Evolutionary conservation across 805 yeast species (phyloP).

Genomic region (Yamadazyma ubonensis): DNA sequence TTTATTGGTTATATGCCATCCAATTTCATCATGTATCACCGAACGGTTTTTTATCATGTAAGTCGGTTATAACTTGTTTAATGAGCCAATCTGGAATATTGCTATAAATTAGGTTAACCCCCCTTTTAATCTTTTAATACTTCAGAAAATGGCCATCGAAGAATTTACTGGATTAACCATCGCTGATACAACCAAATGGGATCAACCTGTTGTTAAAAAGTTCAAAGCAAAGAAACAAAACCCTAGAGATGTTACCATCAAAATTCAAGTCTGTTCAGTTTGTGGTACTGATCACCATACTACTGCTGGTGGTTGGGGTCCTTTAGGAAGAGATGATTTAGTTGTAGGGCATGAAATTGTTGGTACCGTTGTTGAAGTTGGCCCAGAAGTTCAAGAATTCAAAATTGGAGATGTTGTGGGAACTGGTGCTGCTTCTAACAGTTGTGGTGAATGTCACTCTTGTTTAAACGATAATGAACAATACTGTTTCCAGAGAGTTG

Average conservation of each 20-base stretch:
- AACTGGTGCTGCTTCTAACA: constrained; percentile 65
- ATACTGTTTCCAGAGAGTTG: constrained; percentile 50
- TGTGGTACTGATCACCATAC: constrained; percentile 63
- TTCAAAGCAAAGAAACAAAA: constrained; percentile 3
- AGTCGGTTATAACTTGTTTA: too few relatives aligned
- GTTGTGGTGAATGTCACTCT: constrained; percentile 63
- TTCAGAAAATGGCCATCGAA: constrained; percentile 1
- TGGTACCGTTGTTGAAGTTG: constrained; percentile 61
- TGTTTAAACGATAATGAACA: constrained; percentile 43
- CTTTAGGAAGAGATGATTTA: constrained; percentile 28
- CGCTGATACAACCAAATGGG: constrained; percentile 6
- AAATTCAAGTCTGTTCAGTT: constrained; percentile 48
- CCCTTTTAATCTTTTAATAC: too few relatives aligned
- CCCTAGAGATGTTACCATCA: constrained; percentile 1
- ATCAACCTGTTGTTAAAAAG: constrained; percentile 4
- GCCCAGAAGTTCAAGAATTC: constrained; percentile 49
- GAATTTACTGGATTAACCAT: constrained; percentile 8
- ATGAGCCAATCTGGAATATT: too few relatives aligned
- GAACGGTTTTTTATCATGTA: too few relatives aligned
- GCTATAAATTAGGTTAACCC: too few relatives aligned
- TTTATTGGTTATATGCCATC: neutral
- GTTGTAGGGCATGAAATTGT: constrained; percentile 66
- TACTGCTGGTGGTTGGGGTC: constrained; percentile 52
- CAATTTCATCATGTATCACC: too few relatives aligned
- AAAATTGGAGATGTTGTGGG: constrained; percentile 78